These are phyloP conservation scores for Teratosphaeriaceae sp. DNA, from an alignment of 2,329 filamentous ascomycete species.

Conservation along the genomic window DNA sequence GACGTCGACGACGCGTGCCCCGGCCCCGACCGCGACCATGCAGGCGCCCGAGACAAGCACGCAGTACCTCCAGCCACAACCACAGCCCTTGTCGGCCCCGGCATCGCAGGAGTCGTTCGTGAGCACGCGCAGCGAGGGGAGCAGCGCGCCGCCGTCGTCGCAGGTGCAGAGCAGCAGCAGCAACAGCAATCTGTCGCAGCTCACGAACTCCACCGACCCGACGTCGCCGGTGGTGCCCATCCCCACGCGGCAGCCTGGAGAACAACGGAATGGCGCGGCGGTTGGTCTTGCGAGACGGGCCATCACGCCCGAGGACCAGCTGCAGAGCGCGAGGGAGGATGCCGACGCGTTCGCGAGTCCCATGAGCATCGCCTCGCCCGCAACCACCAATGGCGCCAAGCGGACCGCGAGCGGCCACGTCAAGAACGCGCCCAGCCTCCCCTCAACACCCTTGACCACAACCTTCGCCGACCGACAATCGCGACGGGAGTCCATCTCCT, in stretches of 20 bases:
- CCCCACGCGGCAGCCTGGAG: neutral
- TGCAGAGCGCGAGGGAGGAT: constrained; percentile 11
- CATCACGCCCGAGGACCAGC: constrained; percentile 8
- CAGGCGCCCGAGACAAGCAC: constrained; percentile 7
- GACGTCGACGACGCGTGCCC: constrained; percentile 39
- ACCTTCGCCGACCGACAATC: constrained; percentile 48
- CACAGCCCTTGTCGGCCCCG: constrained; percentile 20
- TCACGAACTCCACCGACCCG: constrained; percentile 25
- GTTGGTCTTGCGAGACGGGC: neutral
- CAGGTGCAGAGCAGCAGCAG: no score
- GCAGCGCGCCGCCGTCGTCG: constrained; percentile 13
- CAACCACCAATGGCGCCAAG: constrained; percentile 51
- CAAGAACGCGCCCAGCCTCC: constrained; percentile 50
- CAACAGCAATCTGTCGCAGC: constrained; percentile 24
- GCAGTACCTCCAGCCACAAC: constrained; percentile 1
- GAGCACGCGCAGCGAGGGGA: constrained; percentile 19
- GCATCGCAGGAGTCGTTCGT: constrained; percentile 25
- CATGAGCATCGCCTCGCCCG: constrained; percentile 34
- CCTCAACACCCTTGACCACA: constrained; percentile 21
- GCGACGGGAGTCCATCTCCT: constrained; percentile 64
- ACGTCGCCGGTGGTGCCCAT: constrained; percentile 17
- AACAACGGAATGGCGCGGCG: neutral
- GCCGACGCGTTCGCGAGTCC: constrained; percentile 29
- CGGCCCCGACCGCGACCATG: constrained; percentile 60
- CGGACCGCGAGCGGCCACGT: constrained; percentile 69